A percentile compares a stretch with the other conserved stretches of the same genome.
Evolutionary conservation across 441 rosid species (phyloP).

Genomic region (Gossypium trilobum): DNA sequence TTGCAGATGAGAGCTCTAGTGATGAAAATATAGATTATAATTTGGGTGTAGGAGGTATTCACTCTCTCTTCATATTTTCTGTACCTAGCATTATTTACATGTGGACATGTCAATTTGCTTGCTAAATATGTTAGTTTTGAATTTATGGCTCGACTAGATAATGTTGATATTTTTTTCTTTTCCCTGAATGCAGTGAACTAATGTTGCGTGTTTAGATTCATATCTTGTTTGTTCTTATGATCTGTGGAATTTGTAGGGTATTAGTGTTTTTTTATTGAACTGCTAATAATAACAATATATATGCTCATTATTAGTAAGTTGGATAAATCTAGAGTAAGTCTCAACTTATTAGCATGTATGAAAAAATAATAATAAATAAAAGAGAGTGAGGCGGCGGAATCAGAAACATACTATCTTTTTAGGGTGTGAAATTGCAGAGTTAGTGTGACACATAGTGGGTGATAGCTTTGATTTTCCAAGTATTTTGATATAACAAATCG

Average conservation of each 20-base stretch:
- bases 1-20: constrained; percentile 84
- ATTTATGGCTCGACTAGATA: neutral
- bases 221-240: constrained; percentile 5
- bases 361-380: neutral
- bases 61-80: constrained; percentile 10
- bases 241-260: neutral
- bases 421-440: neutral
- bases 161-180: neutral
- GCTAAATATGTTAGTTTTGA: neutral
- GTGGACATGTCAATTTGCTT: constrained; percentile 1
- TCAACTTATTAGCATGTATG: neutral
- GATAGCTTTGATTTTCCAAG: no score
- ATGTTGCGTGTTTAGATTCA: neutral
- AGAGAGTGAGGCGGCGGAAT: neutral
- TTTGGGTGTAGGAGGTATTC: constrained; percentile 64
- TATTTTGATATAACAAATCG: no score
- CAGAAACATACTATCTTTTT: neutral
- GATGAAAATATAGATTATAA: constrained; percentile 86
- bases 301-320: neutral
- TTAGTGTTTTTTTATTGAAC: neutral
- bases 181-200: neutral
- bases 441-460: neutral
- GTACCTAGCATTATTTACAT: constrained; percentile 10
- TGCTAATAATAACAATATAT: neutral
- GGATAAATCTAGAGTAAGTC: neutral